A percentile compares a stretch with the other conserved stretches of the same genome.
These are phyloP conservation scores for Penicillium roqueforti DNA, from an alignment of 495 filamentous ascomycete genomes.

Conservation along the genomic window DNA sequence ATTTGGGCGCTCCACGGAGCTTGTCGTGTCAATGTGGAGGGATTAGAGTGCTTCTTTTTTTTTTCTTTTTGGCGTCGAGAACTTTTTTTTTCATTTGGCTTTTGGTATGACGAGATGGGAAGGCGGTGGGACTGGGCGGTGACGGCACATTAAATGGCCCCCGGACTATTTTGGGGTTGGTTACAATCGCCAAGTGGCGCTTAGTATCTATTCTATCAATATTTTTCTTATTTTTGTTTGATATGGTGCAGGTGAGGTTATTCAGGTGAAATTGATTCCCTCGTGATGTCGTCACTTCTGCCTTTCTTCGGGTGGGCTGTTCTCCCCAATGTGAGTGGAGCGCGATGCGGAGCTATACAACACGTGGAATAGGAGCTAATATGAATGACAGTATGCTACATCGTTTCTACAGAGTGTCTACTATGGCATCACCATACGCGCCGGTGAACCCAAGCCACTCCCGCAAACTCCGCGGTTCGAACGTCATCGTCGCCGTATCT, in stretches of 20 bases:
- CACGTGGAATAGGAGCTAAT: background rate
- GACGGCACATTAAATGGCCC: constrained; percentile 8
- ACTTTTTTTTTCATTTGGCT: constrained; percentile 34
- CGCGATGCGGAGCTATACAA: background rate
- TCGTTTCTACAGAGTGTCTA: constrained; percentile 74
- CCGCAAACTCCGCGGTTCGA: constrained; percentile 65
- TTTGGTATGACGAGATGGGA: constrained; percentile 18
- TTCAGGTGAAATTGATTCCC: constrained; percentile 5
- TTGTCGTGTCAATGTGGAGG: constrained; percentile 14
- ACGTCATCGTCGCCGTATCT: constrained; percentile 73
- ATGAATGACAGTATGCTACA: constrained; percentile 60
- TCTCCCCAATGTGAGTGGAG: constrained; percentile 63
- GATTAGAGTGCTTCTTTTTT: constrained; percentile 13
- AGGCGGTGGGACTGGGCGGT: constrained; percentile 38
- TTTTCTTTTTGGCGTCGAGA: constrained; percentile 14
- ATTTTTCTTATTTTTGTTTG: background rate
- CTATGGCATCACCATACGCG: constrained; percentile 87
- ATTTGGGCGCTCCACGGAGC: constrained; percentile 26
- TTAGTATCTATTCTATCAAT: background rate
- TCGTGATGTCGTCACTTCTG: constrained; percentile 50
- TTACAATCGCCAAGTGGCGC: background rate
- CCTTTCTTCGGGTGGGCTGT: constrained; percentile 77
- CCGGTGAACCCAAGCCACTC: constrained; percentile 75
- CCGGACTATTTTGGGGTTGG: constrained; percentile 7
- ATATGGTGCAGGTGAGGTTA: background rate